Conservation (phyloP, 257 asterid genomes). For the Solanum dulcamara region DNA sequence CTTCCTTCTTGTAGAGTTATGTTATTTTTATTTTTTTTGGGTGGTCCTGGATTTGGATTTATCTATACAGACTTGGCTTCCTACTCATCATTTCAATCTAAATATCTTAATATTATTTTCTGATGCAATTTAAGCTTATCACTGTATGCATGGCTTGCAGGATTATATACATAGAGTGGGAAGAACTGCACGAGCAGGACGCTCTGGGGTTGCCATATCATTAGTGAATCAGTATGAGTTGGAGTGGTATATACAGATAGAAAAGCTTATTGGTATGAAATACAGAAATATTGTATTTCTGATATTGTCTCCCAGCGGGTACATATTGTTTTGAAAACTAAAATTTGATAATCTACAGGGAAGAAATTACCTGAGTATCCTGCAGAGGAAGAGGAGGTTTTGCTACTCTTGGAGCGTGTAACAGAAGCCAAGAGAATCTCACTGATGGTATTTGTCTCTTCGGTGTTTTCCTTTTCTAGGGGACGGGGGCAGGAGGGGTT, state of each 20-base stretch:
- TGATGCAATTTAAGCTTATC: not conserved
- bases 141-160: constrained; percentile 24
- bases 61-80: not conserved
- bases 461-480: not conserved
- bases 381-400: constrained; percentile 71
- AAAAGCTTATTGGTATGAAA: constrained; percentile 62
- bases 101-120: not conserved
- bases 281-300: not conserved
- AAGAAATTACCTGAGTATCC: constrained; percentile 65
- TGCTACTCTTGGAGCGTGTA: constrained; percentile 54
- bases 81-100: not conserved
- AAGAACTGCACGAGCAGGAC: constrained; percentile 97
- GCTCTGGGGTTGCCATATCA: constrained; percentile 84
- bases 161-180: constrained; percentile 98
- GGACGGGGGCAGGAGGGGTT: not conserved
- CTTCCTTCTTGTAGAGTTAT: not conserved
- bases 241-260: constrained; percentile 84
- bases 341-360: constrained; percentile 25
- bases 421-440: constrained; percentile 75
- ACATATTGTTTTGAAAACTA: not conserved
- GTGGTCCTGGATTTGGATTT: not conserved
- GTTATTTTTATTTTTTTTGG: not conserved
- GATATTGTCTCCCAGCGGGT: not conserved
- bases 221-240: constrained; percentile 78
- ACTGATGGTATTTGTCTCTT: constrained; percentile 32